These are phyloP conservation scores for Talaromyces sp. DNA, from an alignment of 2,329 filamentous ascomycete species.

Conservation along the genomic window DNA sequence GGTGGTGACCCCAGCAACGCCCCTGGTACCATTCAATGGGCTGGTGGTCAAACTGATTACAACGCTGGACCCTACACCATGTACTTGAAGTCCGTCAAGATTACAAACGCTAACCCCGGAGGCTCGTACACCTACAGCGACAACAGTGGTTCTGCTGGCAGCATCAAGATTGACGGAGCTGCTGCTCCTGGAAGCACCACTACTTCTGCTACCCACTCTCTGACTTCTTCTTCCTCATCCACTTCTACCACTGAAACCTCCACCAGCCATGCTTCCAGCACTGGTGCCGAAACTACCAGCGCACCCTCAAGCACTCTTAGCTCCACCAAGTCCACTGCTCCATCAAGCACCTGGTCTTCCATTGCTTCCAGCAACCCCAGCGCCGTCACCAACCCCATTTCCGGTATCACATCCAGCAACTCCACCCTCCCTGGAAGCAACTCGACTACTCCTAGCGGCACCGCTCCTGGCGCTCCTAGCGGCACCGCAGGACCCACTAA, in stretches of 20 bases:
- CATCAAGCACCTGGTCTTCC: slow-evolving; percentile 33
- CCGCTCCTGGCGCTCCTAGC: too few relatives aligned
- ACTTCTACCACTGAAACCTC: neutral
- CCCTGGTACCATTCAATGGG: slow-evolving; percentile 59
- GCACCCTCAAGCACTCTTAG: slow-evolving; percentile 7
- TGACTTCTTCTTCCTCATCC: neutral
- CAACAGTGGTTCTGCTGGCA: slow-evolving; percentile 56
- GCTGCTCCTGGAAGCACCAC: neutral
- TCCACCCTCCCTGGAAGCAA: slow-evolving; percentile 6
- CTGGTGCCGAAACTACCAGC: neutral
- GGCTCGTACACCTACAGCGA: slow-evolving; percentile 64
- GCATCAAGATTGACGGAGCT: slow-evolving; percentile 70
- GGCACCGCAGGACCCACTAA: too few relatives aligned
- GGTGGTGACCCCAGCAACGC: slow-evolving; percentile 50
- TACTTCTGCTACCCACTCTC: neutral
- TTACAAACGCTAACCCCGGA: slow-evolving; percentile 53
- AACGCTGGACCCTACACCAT: slow-evolving; percentile 63
- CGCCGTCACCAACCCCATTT: neutral
- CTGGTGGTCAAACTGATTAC: slow-evolving; percentile 65
- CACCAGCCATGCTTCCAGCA: neutral
- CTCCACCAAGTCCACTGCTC: slow-evolving; percentile 27
- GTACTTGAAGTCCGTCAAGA: slow-evolving; percentile 60
- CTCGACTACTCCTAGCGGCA: slow-evolving; percentile 2
- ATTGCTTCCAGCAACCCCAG: slow-evolving; percentile 1
- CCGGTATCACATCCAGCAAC: slow-evolving; percentile 3